Conservation (phyloP, 768 basidiomycete species). For the Psilocybe azurescens region DNA sequence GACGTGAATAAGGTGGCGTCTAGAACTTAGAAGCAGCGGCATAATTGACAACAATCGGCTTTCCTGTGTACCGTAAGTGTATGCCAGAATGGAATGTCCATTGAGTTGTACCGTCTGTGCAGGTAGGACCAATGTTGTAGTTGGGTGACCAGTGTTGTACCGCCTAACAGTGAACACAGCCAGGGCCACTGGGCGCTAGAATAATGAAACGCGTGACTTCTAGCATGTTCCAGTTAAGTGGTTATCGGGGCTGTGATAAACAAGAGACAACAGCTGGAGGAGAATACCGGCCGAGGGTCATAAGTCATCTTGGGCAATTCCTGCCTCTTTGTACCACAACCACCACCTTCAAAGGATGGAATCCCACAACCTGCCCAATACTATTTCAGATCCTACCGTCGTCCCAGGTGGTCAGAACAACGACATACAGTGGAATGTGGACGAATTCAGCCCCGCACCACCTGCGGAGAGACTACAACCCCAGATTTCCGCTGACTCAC, state of each 20-base stretch:
- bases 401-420: conserved; percentile 4
- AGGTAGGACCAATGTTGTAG: neutral
- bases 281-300: conserved; percentile 10
- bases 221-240: conserved; percentile 22
- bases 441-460: neutral
- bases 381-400: neutral
- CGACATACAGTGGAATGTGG: neutral
- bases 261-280: conserved; percentile 19
- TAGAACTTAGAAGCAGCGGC: no score
- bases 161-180: neutral
- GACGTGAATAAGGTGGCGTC: no score
- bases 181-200: conserved; percentile 1
- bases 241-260: conserved; percentile 9
- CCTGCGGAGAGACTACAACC: neutral
- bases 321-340: conserved; percentile 13
- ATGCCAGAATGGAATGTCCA: neutral
- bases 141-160: neutral
- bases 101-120: neutral
- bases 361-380: conserved; percentile 3
- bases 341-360: conserved; percentile 14
- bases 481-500: conserved; percentile 16
- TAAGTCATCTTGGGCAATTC: conserved; percentile 6
- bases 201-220: conserved; percentile 16
- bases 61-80: no score
- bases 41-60: no score